Percentiles rank a stretch among this genome's conserved stretches.
Conservation (phyloP, 2,329 filamentous ascomycete genomes). For the Colletotrichum sublineola region DNA sequence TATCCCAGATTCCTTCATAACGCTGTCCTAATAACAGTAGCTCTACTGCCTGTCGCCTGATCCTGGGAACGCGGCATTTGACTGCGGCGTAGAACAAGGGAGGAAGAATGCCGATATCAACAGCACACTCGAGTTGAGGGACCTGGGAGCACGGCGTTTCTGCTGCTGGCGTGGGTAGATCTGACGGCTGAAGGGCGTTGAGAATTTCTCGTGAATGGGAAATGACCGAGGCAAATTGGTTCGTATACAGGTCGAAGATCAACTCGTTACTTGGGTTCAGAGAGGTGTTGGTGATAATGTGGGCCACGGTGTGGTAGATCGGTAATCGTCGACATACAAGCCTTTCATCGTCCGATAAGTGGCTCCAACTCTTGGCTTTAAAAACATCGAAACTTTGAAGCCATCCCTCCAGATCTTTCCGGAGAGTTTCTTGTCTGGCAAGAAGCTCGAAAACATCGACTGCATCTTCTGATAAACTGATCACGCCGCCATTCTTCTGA, state of each 20-base stretch:
- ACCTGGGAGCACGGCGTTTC: neutral
- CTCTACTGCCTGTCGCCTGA: constrained; percentile 55
- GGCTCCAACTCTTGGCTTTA: constrained; percentile 25
- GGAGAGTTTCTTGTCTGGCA: constrained; percentile 8
- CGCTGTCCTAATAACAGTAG: constrained; percentile 50
- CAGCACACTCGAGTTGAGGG: constrained; percentile 51
- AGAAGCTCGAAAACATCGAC: constrained; percentile 7
- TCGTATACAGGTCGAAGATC: constrained; percentile 53
- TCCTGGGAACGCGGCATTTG: constrained; percentile 59
- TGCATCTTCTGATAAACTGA: neutral
- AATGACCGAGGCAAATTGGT: constrained; percentile 52
- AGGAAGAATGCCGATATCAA: constrained; percentile 60
- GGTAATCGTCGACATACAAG: constrained; percentile 47
- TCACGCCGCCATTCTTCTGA: neutral
- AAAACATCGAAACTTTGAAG: constrained; percentile 46
- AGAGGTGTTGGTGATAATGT: constrained; percentile 57
- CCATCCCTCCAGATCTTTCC: constrained; percentile 43
- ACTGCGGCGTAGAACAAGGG: constrained; percentile 60
- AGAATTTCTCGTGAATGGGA: neutral
- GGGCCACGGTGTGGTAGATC: constrained; percentile 57
- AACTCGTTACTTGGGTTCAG: constrained; percentile 50
- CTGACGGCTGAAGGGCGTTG: neutral
- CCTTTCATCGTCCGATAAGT: constrained; percentile 42
- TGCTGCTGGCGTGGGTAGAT: neutral
- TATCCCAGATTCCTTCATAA: constrained; percentile 59